Conservation (phyloP, 176 grass and related monocot species). For the Tillandsia leiboldiana region DNA sequence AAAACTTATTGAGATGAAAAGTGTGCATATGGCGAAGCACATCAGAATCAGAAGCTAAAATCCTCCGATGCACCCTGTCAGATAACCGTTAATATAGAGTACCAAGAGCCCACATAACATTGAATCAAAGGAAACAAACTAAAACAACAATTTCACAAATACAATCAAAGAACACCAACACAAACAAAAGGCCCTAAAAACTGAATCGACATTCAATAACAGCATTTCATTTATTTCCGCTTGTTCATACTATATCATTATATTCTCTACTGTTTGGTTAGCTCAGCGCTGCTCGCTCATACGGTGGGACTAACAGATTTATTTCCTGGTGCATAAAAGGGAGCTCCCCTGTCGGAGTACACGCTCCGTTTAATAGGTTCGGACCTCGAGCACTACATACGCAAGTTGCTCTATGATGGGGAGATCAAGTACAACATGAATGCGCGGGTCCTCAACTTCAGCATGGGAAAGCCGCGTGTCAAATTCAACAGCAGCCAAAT, state of each 20-base stretch:
- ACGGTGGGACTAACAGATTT: background rate
- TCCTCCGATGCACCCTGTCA: no score
- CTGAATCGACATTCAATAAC: background rate
- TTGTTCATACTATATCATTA: background rate
- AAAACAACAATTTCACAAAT: no score
- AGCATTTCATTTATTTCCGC: background rate
- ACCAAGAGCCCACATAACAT: no score
- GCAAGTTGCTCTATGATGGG: conserved; percentile 79
- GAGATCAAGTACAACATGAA: conserved; percentile 97
- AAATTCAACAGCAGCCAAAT: conserved; percentile 80
- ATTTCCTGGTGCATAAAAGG: conserved; percentile 30
- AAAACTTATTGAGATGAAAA: no score
- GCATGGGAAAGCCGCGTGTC: conserved; percentile 90
- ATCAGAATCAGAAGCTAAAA: no score
- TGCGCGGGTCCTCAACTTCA: conserved; percentile 75
- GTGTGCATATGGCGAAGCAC: no score
- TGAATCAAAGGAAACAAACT: no score
- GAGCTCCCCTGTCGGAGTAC: conserved; percentile 69
- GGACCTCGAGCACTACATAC: conserved; percentile 85
- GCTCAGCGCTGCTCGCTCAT: background rate
- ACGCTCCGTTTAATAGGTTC: conserved; percentile 79
- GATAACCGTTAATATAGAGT: no score
- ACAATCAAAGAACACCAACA: no score
- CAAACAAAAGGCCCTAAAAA: no score
- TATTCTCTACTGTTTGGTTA: background rate